A percentile compares a stretch with the other conserved stretches of the same genome.
These are phyloP conservation scores for Alternaria atra DNA, from an alignment of 2,329 filamentous ascomycete genomes.

Conservation along the genomic window DNA sequence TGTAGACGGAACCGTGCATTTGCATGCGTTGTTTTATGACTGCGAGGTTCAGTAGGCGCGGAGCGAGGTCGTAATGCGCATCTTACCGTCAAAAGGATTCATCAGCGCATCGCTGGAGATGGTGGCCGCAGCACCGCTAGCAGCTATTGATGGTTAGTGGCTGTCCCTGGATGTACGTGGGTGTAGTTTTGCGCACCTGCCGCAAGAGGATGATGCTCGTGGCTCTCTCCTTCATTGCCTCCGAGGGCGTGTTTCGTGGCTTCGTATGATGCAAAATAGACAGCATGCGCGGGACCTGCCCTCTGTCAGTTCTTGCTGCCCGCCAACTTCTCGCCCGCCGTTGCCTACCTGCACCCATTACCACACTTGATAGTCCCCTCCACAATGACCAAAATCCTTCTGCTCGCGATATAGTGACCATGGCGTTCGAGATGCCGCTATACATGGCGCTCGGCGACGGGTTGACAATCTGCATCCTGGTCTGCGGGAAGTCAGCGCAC, in stretches of 20 bases:
- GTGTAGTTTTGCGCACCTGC: conserved; percentile 69
- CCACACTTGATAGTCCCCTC: conserved; percentile 95
- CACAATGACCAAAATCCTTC: conserved; percentile 93
- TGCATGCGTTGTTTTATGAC: conserved; percentile 99
- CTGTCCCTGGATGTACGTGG: background rate
- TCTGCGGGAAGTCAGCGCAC: conserved; percentile 64
- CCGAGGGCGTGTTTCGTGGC: conserved; percentile 95
- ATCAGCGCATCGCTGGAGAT: conserved; percentile 98
- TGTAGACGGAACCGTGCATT: conserved; percentile 93
- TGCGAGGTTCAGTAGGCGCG: conserved; percentile 52
- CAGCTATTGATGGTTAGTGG: conserved; percentile 67
- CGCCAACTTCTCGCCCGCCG: conserved; percentile 1
- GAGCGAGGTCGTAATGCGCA: background rate
- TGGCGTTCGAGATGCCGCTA: conserved; percentile 89
- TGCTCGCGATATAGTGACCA: conserved; percentile 87
- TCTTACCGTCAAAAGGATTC: conserved; percentile 97
- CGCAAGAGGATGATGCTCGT: conserved; percentile 91
- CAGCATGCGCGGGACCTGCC: conserved; percentile 90
- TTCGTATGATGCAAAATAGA: conserved; percentile 99
- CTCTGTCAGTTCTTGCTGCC: conserved; percentile 35
- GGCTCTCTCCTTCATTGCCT: conserved; percentile 83
- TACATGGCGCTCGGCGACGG: conserved; percentile 83
- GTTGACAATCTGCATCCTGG: conserved; percentile 96
- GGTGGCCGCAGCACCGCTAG: conserved; percentile 92
- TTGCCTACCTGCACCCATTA: conserved; percentile 83